These are phyloP conservation scores for Boletellus ananas DNA, from an alignment of 768 basidiomycete genomes.

Conservation along the genomic window DNA sequence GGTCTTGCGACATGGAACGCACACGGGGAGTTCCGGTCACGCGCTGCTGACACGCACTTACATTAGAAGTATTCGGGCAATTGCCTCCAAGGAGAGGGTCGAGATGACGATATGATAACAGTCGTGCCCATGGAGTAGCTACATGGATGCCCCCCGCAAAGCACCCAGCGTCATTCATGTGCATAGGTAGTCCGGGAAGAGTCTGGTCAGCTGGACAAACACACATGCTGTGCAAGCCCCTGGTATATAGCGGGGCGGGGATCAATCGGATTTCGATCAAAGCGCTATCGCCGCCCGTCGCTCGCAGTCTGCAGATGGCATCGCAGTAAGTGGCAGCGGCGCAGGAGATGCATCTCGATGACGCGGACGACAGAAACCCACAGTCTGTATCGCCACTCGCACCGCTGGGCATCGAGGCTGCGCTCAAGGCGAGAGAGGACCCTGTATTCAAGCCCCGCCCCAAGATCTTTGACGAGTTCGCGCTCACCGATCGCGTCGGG, in stretches of 20 bases:
- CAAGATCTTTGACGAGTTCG: conserved; percentile 61
- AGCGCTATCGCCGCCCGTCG: neutral
- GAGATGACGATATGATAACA: too few relatives aligned
- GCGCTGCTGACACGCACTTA: too few relatives aligned
- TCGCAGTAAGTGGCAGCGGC: neutral
- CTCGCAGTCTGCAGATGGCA: neutral
- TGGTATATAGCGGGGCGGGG: neutral
- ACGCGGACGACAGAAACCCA: conserved; percentile 9
- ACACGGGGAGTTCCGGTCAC: too few relatives aligned
- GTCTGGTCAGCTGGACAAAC: neutral
- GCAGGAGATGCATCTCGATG: neutral
- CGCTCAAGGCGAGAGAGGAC: conserved; percentile 41
- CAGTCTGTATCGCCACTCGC: conserved; percentile 53
- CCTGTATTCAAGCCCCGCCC: conserved; percentile 33
- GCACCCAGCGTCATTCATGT: neutral
- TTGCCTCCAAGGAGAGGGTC: too few relatives aligned
- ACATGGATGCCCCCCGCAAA: too few relatives aligned
- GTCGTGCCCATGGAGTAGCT: too few relatives aligned
- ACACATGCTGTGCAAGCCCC: neutral
- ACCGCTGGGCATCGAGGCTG: conserved; percentile 61
- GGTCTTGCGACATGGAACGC: too few relatives aligned
- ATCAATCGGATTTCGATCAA: neutral
- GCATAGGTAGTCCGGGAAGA: neutral
- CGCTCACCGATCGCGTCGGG: conserved; percentile 52
- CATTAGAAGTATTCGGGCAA: too few relatives aligned